Percentiles rank a stretch among this genome's conserved stretches.
Conservation (phyloP, 192 early-diverging fungal genomes). For the Mortierella claussenii region DNA sequence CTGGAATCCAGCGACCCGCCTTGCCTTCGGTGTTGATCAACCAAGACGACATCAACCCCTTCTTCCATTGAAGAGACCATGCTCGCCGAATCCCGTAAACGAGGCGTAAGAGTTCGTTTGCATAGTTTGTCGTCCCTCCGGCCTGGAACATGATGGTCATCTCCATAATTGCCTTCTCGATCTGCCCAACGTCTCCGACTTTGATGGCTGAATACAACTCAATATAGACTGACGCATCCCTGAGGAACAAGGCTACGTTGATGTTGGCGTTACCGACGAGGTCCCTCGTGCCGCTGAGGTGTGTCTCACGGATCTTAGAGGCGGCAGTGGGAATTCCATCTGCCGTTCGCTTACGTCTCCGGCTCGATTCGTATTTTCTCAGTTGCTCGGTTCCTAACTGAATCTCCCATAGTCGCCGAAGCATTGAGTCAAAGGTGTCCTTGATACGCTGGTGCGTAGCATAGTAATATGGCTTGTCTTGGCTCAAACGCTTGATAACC, state of each 20-base stretch:
- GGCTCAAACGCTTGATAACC: neutral
- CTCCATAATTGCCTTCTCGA: neutral
- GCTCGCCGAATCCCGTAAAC: neutral
- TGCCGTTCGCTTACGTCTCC: neutral
- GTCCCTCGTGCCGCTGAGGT: neutral
- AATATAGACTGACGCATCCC: constrained; percentile 8
- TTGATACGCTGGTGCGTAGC: neutral
- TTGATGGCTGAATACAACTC: constrained; percentile 16
- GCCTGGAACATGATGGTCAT: constrained; percentile 24
- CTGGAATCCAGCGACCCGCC: constrained; percentile 2
- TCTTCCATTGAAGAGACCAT: constrained; percentile 3
- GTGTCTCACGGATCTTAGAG: neutral
- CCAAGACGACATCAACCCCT: constrained; percentile 1
- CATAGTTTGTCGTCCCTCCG: constrained; percentile 19
- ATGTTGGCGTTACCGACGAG: neutral
- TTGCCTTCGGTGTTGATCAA: constrained; percentile 21
- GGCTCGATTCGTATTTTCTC: too few species aligned
- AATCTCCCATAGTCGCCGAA: too few species aligned
- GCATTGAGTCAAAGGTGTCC: neutral
- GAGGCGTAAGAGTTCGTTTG: constrained; percentile 10
- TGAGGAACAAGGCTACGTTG: neutral
- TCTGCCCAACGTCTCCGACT: constrained; percentile 17
- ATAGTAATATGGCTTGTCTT: neutral
- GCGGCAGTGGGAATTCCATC: neutral
- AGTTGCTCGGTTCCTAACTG: too few species aligned